Conservation (phyloP, 345 rosid genomes). For the Pistacia integerrima region DNA sequence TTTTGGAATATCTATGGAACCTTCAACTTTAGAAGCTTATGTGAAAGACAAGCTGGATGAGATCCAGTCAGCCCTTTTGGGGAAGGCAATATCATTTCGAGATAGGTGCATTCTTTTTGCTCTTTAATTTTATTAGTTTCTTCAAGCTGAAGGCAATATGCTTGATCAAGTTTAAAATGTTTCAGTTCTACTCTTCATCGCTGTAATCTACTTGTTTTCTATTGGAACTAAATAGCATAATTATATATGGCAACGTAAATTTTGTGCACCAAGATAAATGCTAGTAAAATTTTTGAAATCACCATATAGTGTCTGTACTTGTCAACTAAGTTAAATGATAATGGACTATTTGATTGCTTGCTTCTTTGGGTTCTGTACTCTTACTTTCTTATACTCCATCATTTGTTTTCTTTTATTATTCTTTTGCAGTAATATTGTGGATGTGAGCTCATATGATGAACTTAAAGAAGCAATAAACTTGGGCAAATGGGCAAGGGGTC, state of each 20-base stretch:
- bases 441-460: slow-evolving; percentile 83
- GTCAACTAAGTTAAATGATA: not conserved
- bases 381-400: not conserved
- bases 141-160: not conserved
- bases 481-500: slow-evolving; percentile 98
- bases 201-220: not conserved
- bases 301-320: not conserved
- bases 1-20: slow-evolving; percentile 90
- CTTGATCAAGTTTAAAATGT: not conserved
- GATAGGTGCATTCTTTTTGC: slow-evolving; percentile 57
- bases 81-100: slow-evolving; percentile 64
- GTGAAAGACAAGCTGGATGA: slow-evolving; percentile 91
- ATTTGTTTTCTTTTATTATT: not conserved
- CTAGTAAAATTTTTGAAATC: too few relatives aligned
- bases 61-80: slow-evolving; percentile 80
- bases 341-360: not conserved
- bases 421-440: slow-evolving; percentile 76
- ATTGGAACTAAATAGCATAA: not conserved
- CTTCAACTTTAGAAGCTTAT: slow-evolving; percentile 60
- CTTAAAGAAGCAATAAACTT: slow-evolving; percentile 69
- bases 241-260: too few relatives aligned
- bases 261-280: not conserved
- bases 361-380: not conserved
- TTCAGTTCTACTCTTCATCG: slow-evolving; percentile 1
- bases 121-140: not conserved